Evolutionary conservation across 2,329 filamentous ascomycete genomes (phyloP).

Genomic region (Canariomyces notabilis): DNA sequence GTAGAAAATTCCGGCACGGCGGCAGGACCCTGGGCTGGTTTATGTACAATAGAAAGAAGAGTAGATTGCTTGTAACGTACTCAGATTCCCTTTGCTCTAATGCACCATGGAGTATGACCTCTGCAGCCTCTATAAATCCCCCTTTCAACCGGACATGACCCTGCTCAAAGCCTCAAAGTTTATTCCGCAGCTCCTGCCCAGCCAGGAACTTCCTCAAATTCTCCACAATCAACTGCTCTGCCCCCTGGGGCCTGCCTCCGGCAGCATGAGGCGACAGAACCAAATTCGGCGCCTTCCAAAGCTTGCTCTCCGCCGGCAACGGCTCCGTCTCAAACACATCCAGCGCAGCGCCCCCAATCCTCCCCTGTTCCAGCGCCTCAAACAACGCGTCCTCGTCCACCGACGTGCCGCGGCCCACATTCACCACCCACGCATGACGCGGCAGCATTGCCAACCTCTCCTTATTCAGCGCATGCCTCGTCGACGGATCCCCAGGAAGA

Average conservation of each 20-base stretch:
- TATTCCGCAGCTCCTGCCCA: slow-evolving; percentile 54
- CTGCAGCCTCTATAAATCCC: no score
- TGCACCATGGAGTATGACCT: no score
- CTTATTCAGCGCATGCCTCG: slow-evolving; percentile 49
- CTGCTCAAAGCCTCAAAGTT: no score
- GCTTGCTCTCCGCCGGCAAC: slow-evolving; percentile 35
- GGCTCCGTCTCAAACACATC: slow-evolving; percentile 42
- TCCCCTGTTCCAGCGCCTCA: slow-evolving; percentile 27
- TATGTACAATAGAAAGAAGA: no score
- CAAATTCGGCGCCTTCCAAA: slow-evolving; percentile 49
- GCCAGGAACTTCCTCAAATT: slow-evolving; percentile 58
- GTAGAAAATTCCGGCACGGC: background rate
- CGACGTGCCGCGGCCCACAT: slow-evolving; percentile 39
- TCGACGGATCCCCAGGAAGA: slow-evolving; percentile 53
- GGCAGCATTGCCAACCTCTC: slow-evolving; percentile 50
- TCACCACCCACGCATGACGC: slow-evolving; percentile 52
- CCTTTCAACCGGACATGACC: no score
- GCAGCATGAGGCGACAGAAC: slow-evolving; percentile 55
- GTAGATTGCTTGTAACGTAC: no score
- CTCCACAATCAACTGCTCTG: slow-evolving; percentile 54
- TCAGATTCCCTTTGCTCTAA: no score
- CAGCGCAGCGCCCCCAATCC: slow-evolving; percentile 33
- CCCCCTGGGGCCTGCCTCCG: slow-evolving; percentile 55
- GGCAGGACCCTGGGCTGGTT: no score
- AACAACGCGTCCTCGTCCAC: slow-evolving; percentile 33